phyloP scores from a whole-genome alignment of 2,329 filamentous ascomycete species.

The Dactylonectria macrodidyma region DNA sequence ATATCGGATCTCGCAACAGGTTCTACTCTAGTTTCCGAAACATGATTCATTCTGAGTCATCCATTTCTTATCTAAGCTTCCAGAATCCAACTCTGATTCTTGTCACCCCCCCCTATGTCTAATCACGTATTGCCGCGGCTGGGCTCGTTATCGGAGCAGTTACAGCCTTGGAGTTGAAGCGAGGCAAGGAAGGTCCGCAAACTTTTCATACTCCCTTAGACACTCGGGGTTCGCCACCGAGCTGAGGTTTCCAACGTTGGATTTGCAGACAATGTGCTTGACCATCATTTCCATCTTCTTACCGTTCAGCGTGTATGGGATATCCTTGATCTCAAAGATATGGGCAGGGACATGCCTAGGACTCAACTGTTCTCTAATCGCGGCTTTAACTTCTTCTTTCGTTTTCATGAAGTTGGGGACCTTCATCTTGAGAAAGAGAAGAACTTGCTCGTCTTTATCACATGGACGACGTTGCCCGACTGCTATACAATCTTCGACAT shows the following conservation, averaged over 20 bases:
- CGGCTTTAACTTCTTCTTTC: not conserved
- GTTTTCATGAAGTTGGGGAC: not conserved
- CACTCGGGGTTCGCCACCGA: not conserved
- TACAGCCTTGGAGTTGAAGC: not conserved
- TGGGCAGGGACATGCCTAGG: conserved; percentile 7
- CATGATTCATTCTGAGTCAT: too few relatives aligned
- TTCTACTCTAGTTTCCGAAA: too few relatives aligned
- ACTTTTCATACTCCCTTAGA: not conserved
- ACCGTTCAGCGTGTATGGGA: conserved; percentile 3
- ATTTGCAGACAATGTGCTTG: not conserved
- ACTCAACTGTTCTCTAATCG: not conserved
- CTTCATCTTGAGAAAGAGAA: not conserved
- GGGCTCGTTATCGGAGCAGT: not conserved
- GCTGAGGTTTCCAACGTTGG: not conserved
- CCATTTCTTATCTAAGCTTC: too few relatives aligned
- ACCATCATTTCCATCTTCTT: conserved; percentile 18
- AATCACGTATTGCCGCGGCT: too few relatives aligned
- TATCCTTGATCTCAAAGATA: conserved; percentile 11
- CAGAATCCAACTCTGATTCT: too few relatives aligned
- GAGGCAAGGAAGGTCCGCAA: not conserved
- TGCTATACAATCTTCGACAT: not conserved
- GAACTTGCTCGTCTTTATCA: not conserved
- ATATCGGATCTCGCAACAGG: too few relatives aligned
- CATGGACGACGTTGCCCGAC: not conserved
- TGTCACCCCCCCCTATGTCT: too few relatives aligned